phyloP scores from a whole-genome alignment of 495 filamentous ascomycete species.

The Penicillium paxilli region DNA sequence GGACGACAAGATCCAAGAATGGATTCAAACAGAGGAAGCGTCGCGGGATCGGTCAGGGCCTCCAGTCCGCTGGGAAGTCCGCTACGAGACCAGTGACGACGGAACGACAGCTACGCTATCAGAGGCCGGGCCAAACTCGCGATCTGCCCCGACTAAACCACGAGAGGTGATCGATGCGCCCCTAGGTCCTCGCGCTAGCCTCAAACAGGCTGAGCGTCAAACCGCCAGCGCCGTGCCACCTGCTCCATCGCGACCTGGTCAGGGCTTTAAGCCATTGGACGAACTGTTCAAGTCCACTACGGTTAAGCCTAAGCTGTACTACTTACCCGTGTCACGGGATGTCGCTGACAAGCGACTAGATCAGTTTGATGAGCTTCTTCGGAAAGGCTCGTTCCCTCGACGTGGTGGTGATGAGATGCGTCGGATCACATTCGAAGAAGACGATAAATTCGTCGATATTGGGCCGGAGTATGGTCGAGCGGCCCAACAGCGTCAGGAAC shows the following conservation, averaged over 20 bases:
- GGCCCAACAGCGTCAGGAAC: slow-evolving; percentile 26
- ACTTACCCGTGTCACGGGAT: slow-evolving; percentile 50
- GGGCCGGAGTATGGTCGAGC: slow-evolving; percentile 63
- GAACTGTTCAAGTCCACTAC: slow-evolving; percentile 62
- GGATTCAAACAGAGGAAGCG: slow-evolving; percentile 69
- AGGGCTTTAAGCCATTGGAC: slow-evolving; percentile 61
- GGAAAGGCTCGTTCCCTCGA: slow-evolving; percentile 43
- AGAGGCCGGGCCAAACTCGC: slow-evolving; percentile 40
- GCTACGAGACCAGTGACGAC: slow-evolving; percentile 62
- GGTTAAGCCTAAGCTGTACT: slow-evolving; percentile 71
- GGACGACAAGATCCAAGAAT: slow-evolving; percentile 66
- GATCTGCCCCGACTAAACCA: slow-evolving; percentile 21
- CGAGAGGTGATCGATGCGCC: slow-evolving; percentile 33
- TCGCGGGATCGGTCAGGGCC: slow-evolving; percentile 47
- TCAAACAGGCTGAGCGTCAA: slow-evolving; percentile 22
- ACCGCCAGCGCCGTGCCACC: slow-evolving; percentile 20
- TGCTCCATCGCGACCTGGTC: slow-evolving; percentile 31
- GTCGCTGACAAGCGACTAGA: slow-evolving; percentile 65
- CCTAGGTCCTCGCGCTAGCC: slow-evolving; percentile 33
- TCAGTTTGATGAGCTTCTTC: slow-evolving; percentile 55
- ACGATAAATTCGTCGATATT: slow-evolving; percentile 67
- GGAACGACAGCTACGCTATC: slow-evolving; percentile 56
- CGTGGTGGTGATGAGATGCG: slow-evolving; percentile 64
- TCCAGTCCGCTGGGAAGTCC: slow-evolving; percentile 66
- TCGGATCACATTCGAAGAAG: slow-evolving; percentile 77